A percentile compares a stretch with the other conserved stretches of the same genome.
phyloP scores from a whole-genome alignment of 495 filamentous ascomycete species.

The Beverwykella pulmonaria region DNA sequence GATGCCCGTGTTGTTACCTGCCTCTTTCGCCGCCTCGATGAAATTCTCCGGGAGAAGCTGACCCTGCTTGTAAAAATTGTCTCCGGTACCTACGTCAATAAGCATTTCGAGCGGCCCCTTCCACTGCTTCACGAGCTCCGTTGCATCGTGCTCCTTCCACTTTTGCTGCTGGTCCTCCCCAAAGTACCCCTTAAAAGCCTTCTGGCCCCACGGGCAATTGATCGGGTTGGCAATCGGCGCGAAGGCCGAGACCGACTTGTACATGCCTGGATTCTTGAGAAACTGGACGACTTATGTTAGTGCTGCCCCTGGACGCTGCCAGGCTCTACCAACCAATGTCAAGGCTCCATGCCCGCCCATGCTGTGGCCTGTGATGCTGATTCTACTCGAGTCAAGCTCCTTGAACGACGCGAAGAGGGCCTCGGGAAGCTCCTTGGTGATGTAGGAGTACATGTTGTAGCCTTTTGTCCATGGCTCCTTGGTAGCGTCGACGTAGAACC shows the following conservation, averaged over 20 bases:
- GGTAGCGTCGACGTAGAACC: conserved; percentile 94
- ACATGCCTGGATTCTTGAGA: conserved; percentile 85
- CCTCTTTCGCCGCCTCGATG: conserved; percentile 71
- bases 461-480: conserved; percentile 67
- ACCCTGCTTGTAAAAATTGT: conserved; percentile 92
- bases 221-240: conserved; percentile 89
- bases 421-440: conserved; percentile 77
- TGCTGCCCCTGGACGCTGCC: not conserved
- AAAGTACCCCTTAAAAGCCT: conserved; percentile 91
- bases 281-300: conserved; percentile 53
- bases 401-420: conserved; percentile 68
- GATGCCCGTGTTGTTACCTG: conserved; percentile 66
- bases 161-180: conserved; percentile 68
- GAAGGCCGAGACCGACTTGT: conserved; percentile 84
- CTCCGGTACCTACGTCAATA: conserved; percentile 88
- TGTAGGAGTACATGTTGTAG: conserved; percentile 94
- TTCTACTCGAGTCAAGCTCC: conserved; percentile 64
- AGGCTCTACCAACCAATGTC: conserved; percentile 60
- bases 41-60: conserved; percentile 96
- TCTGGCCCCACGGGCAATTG: conserved; percentile 89
- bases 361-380: conserved; percentile 86
- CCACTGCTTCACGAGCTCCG: conserved; percentile 80
- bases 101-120: conserved; percentile 70
- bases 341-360: conserved; percentile 98
- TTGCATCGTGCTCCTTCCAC: conserved; percentile 92